Evolutionary conservation across 169 alveolate genomes (phyloP).

Genomic region (Eimeria sp.): DNA sequence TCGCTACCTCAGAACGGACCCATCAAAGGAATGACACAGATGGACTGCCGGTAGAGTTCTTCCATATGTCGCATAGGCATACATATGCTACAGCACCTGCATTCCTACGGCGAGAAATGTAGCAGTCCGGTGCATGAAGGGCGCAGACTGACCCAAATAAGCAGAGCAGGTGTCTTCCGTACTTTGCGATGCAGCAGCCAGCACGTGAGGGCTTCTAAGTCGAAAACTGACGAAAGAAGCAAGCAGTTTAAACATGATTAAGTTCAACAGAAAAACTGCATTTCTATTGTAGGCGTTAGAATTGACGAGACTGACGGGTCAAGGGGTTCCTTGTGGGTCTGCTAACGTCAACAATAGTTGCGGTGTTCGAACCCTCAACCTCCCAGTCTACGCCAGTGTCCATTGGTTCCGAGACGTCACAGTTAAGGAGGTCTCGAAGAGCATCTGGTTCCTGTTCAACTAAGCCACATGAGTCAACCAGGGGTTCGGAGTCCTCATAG

Average conservation of each 20-base stretch:
- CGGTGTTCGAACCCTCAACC: constrained; percentile 27
- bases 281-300: not conserved
- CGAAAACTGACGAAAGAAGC: not conserved
- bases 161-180: not conserved
- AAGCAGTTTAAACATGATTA: not conserved
- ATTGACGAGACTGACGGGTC: not conserved
- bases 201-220: not conserved
- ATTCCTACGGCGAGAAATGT: not conserved
- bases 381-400: constrained; percentile 71
- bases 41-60: not conserved
- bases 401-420: constrained; percentile 29
- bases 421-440: constrained; percentile 71
- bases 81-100: not conserved
- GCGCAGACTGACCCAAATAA: not conserved
- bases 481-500: constrained; percentile 54
- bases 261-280: not conserved
- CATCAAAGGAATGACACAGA: not conserved
- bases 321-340: constrained; percentile 57
- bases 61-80: not conserved
- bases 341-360: constrained; percentile 69
- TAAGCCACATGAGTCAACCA: not conserved
- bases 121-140: not conserved
- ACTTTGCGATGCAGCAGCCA: not conserved
- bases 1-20: not conserved
- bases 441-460: constrained; percentile 55